Evolutionary conservation across 2,329 filamentous ascomycete species (phyloP).

Genomic region (Stemphylium vesicarium): DNA sequence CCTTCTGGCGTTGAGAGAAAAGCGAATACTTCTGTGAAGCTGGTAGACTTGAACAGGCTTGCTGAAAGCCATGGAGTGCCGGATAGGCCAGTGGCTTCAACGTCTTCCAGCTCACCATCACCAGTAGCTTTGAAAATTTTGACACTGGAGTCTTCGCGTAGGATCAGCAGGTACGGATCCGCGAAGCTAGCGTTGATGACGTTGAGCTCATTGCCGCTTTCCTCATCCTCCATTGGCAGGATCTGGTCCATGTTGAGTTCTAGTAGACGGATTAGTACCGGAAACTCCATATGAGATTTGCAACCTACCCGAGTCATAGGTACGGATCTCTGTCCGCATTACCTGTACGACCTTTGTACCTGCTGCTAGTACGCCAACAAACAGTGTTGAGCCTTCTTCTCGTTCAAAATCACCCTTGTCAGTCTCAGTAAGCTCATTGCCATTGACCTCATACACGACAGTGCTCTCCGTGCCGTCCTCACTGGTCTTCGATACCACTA

Average conservation of each 20-base stretch:
- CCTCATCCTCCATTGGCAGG: conserved; percentile 82
- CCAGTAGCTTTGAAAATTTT: conserved; percentile 80
- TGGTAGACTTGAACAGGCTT: conserved; percentile 77
- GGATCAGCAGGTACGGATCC: conserved; percentile 83
- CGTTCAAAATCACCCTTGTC: conserved; percentile 90
- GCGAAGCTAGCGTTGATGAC: conserved; percentile 82
- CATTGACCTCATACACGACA: conserved; percentile 77
- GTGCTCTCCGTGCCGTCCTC: conserved; percentile 75
- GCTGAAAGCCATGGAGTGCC: conserved; percentile 80
- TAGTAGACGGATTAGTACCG: conserved; percentile 39
- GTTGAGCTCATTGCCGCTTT: conserved; percentile 79
- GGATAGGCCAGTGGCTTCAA: conserved; percentile 67
- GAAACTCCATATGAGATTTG: not conserved
- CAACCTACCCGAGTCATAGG: conserved; percentile 81
- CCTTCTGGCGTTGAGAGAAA: conserved; percentile 80
- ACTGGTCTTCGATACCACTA: conserved; percentile 77
- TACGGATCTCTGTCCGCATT: conserved; percentile 82
- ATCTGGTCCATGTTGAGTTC: conserved; percentile 91
- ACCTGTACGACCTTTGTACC: conserved; percentile 86
- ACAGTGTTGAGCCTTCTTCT: conserved; percentile 83
- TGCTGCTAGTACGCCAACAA: conserved; percentile 82
- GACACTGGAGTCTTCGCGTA: conserved; percentile 83
- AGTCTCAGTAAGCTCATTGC: conserved; percentile 74
- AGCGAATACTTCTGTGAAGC: conserved; percentile 65
- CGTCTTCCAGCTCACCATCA: conserved; percentile 83